Conservation (phyloP, 2,329 filamentous ascomycete species). For the Coniochaeta sp. region DNA sequence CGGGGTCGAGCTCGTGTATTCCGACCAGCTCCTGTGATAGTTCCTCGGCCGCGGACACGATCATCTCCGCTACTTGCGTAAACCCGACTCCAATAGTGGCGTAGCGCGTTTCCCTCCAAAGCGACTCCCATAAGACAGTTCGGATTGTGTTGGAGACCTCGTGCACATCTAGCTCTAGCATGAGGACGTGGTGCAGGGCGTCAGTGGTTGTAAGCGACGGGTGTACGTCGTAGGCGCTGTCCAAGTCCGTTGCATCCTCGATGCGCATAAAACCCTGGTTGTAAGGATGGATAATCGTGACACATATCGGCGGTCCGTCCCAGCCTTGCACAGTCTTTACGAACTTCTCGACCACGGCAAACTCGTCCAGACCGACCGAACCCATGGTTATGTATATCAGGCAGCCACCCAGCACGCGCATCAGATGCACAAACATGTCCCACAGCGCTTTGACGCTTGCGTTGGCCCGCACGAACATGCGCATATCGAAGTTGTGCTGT, state of each 20-base stretch:
- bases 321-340: constrained; percentile 13
- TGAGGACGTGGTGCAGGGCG: constrained; percentile 18
- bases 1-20: constrained; percentile 1
- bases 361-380: constrained; percentile 17
- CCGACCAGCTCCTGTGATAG: not conserved
- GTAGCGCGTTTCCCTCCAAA: constrained; percentile 19
- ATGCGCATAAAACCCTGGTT: constrained; percentile 13
- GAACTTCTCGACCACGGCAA: constrained; percentile 17
- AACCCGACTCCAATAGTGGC: constrained; percentile 17
- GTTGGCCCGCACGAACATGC: constrained; percentile 13
- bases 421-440: constrained; percentile 14
- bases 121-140: constrained; percentile 17
- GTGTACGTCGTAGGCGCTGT: constrained; percentile 20
- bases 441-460: constrained; percentile 12
- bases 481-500: constrained; percentile 10
- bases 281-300: constrained; percentile 19
- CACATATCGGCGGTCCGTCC: constrained; percentile 16
- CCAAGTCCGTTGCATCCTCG: constrained; percentile 15
- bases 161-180: constrained; percentile 13
- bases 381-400: constrained; percentile 19
- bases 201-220: constrained; percentile 19
- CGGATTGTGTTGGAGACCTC: constrained; percentile 15
- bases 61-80: constrained; percentile 7
- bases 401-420: constrained; percentile 12
- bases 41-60: constrained; percentile 8